Base-by-base conservation (phyloP, 257 asterid genomes). In the Paraleonurus japonicus region DNA sequence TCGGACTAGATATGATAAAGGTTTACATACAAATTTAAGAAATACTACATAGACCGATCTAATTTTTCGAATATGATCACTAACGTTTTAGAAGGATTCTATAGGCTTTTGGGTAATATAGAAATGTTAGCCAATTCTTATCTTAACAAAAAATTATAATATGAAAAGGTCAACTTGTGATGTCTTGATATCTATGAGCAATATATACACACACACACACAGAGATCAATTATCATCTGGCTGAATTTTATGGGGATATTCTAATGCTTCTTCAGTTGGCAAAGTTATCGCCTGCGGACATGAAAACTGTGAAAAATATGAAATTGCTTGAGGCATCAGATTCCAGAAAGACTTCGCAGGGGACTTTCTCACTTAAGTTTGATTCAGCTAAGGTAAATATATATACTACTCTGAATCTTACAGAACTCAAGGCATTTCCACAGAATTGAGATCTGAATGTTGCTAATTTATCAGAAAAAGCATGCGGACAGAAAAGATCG, bases 401-500 rank as follows among this genome's bases (percentile, higher is more conserved):
- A 43, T 54, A 24, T 33, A 65, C 47, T 20, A 54, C 33, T 51
- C 57, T 16, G 53, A 63, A 76, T 58, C 51, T 15, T 67, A 16
- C 26, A 30, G 57, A 69, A 67, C 7, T 17, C 71, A 39, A 13
- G 7, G 50, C 32, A 20, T 48, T 45, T 27, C 39, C 30, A 55
- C 20, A 30, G 53, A 82, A 67, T 39, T 51, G 74, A 79, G 79
- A 61, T 60, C 74, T 88, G 61, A 83, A 61, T 62, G 54, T 78
- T 74, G 35, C 71, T 77, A 74, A 61, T 82, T 74, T 68, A 73
- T 79, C 80, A 92, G 98, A 88, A 67, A 65, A 87, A 86, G 75
- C 82, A 90, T 72, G 98, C 96, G 51, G 96, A 82, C 78, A 86
- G 99, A 74, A 83, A 88, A 86, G 99, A 95, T 76, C 88, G 92